A percentile compares a stretch with the other conserved stretches of the same genome.
phyloP scores from a whole-genome alignment of 306 rosid genomes.

The Alnus rubra region DNA sequence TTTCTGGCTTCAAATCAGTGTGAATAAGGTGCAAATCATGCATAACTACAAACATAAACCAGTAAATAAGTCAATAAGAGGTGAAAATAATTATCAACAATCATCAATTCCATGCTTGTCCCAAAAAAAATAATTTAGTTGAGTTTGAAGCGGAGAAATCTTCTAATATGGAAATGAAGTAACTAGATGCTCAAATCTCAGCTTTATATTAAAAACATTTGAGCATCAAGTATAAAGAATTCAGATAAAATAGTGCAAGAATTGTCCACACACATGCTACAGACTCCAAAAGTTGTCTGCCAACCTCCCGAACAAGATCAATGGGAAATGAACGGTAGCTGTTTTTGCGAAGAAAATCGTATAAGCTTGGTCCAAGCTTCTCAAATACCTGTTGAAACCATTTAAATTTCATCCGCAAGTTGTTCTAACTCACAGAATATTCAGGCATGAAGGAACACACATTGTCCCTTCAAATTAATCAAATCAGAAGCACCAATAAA shows the following conservation, averaged over 20 bases:
- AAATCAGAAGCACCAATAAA: constrained; percentile 60
- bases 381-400: constrained; percentile 90
- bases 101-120: constrained; percentile 13
- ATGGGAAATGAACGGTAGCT: constrained; percentile 87
- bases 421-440: constrained; percentile 67
- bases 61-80: constrained; percentile 18
- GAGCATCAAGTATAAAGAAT: constrained; percentile 30
- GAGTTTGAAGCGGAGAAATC: constrained; percentile 18
- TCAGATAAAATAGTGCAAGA: constrained; percentile 56
- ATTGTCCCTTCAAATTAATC: constrained; percentile 56
- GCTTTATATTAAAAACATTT: constrained; percentile 23
- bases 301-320: constrained; percentile 93
- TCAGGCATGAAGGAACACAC: constrained; percentile 58
- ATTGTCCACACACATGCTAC: constrained; percentile 92
- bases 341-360: constrained; percentile 91
- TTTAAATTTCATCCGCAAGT: constrained; percentile 83
- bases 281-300: constrained; percentile 92
- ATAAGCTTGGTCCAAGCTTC: constrained; percentile 95
- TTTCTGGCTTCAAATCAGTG: constrained; percentile 79
- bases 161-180: constrained; percentile 8
- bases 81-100: constrained; percentile 6
- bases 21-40: constrained; percentile 76
- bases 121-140: constrained; percentile 13
- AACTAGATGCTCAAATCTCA: constrained; percentile 27
- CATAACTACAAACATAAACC: constrained; percentile 61